Conservation (phyloP, 495 filamentous ascomycete species). For the Aspergillus mulundensis region DNA sequence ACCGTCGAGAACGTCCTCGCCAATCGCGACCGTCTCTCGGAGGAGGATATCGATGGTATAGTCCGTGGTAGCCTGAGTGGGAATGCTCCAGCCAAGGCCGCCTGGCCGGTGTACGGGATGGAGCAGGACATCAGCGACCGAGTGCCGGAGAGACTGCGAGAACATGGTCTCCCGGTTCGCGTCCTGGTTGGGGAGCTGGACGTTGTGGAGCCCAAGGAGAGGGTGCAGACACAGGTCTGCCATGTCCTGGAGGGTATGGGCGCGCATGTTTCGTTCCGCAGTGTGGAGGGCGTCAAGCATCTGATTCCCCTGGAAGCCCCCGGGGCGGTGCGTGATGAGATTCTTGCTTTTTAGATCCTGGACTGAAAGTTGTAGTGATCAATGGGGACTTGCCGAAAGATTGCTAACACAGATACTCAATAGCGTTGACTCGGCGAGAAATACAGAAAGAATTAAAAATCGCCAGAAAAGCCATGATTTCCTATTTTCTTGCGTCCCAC, state of each 20-base stretch:
- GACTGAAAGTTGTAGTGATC: no score
- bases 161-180: conserved; percentile 8
- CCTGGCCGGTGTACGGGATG: conserved; percentile 41
- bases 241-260: conserved; percentile 15
- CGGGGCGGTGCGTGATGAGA: neutral
- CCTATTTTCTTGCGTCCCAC: no score
- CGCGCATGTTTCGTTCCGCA: neutral
- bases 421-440: no score
- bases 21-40: conserved; percentile 13
- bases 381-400: no score
- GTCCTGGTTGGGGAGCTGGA: conserved; percentile 32
- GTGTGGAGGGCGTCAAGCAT: conserved; percentile 13
- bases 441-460: no score
- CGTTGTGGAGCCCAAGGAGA: conserved; percentile 32
- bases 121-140: conserved; percentile 30
- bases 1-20: conserved; percentile 35
- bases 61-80: conserved; percentile 30
- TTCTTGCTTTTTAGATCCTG: neutral
- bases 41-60: conserved; percentile 21
- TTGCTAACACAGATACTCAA: no score
- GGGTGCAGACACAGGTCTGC: conserved; percentile 26
- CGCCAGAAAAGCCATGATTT: no score
- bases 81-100: conserved; percentile 28
- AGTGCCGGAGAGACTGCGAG: conserved; percentile 4
- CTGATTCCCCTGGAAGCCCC: conserved; percentile 18